Evolutionary conservation across 139 green algal species (phyloP).

Genomic region (Ettlia oleoabundans): DNA sequence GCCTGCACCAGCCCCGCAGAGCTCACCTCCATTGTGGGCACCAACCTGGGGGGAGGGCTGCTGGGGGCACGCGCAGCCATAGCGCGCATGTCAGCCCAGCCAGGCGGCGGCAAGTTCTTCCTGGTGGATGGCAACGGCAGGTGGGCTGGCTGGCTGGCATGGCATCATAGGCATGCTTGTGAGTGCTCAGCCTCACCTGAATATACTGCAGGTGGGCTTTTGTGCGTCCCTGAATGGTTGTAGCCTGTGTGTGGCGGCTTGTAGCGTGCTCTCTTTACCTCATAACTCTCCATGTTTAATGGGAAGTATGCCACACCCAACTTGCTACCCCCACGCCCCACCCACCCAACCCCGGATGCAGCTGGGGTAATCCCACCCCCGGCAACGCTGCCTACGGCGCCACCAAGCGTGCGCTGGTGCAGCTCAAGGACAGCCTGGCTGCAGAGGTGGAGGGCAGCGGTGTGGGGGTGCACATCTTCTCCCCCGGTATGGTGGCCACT

Average conservation of each 20-base stretch:
- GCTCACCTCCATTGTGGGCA: conserved; percentile 40
- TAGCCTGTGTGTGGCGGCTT: too few relatives aligned
- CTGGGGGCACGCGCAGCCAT: conserved; percentile 39
- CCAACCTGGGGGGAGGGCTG: conserved; percentile 48
- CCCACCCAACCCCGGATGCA: too few relatives aligned
- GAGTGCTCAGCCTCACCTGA: too few relatives aligned
- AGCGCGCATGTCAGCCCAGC: conserved; percentile 26
- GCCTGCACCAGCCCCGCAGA: conserved; percentile 13
- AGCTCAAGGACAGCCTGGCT: conserved; percentile 49
- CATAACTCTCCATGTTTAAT: too few relatives aligned
- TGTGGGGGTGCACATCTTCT: conserved; percentile 47
- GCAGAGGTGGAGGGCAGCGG: conserved; percentile 33
- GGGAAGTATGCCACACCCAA: too few relatives aligned
- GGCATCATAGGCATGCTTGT: too few relatives aligned
- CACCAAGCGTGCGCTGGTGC: conserved; percentile 44
- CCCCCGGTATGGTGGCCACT: conserved; percentile 60
- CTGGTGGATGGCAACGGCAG: conserved; percentile 54
- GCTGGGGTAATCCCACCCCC: conserved; percentile 40
- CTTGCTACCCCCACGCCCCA: too few relatives aligned
- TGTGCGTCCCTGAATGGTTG: too few relatives aligned
- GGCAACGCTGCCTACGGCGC: conserved; percentile 48
- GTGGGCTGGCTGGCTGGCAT: too few relatives aligned
- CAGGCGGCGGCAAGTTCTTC: conserved; percentile 51
- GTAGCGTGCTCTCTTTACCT: too few relatives aligned
- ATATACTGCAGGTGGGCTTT: too few relatives aligned